Percentiles rank a stretch among this genome's conserved stretches.
Evolutionary conservation across 164 flowering plant genomes (phyloP).

Genomic region (Magnolia sinica): DNA sequence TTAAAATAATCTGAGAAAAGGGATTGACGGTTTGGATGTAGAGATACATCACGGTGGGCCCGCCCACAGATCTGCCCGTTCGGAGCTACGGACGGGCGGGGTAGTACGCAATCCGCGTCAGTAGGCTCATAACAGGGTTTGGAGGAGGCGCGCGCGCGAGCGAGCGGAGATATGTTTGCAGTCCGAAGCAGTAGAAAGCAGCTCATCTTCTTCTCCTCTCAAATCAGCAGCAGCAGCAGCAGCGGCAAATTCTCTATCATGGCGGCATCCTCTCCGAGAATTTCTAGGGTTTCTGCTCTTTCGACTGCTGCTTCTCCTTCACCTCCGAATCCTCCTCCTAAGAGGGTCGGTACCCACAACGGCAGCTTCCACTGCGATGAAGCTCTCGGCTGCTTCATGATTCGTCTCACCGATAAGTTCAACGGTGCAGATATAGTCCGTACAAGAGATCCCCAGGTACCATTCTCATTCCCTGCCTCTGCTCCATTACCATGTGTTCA

Average conservation of each 20-base stretch:
- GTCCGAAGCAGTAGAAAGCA: slow-evolving; percentile 21
- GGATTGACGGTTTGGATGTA: no score
- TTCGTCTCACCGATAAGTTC: slow-evolving; percentile 80
- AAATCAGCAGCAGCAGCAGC: not conserved
- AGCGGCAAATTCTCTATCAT: slow-evolving; percentile 10
- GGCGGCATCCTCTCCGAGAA: slow-evolving; percentile 15
- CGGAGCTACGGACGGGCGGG: no score
- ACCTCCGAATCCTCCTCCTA: slow-evolving; percentile 23
- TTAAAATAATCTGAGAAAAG: no score
- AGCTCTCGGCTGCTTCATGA: slow-evolving; percentile 98
- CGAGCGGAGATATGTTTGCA: slow-evolving; percentile 16
- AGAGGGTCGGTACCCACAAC: slow-evolving; percentile 91
- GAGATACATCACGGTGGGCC: no score
- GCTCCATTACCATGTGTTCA: no score
- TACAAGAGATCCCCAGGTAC: slow-evolving; percentile 76
- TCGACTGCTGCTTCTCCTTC: slow-evolving; percentile 27
- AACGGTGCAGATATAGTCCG: slow-evolving; percentile 68
- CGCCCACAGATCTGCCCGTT: no score
- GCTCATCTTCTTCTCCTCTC: slow-evolving; percentile 9
- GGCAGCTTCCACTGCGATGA: slow-evolving; percentile 99
- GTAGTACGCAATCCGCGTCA: no score
- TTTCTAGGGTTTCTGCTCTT: slow-evolving; percentile 24
- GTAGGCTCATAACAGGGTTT: not conserved
- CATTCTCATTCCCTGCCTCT: not conserved
- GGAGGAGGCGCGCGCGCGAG: not conserved